Percentiles rank a stretch among this genome's conserved stretches.
phyloP scores from a whole-genome alignment of 2,329 filamentous ascomycete genomes.

The Xylariaceae sp. region DNA sequence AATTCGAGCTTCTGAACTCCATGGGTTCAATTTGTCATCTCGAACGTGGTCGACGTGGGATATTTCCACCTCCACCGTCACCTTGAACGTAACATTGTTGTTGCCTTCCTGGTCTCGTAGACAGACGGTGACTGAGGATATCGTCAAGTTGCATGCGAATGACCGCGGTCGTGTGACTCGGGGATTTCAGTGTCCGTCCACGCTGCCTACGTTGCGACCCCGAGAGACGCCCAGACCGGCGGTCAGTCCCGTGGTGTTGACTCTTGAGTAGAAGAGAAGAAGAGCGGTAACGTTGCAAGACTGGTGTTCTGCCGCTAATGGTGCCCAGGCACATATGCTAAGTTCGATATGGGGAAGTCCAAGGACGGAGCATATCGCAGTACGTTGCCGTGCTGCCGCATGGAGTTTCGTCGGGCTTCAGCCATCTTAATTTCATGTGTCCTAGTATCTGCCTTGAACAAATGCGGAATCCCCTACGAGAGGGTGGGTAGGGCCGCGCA shows the following conservation, averaged over 20 bases:
- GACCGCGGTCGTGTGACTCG: not conserved
- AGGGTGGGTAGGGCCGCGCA: not conserved
- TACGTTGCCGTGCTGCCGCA: conserved; percentile 1
- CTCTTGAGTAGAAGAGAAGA: not conserved
- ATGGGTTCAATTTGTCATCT: not conserved
- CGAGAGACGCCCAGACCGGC: not conserved
- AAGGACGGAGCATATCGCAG: not conserved
- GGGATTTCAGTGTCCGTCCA: not conserved
- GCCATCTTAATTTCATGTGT: not conserved
- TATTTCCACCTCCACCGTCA: not conserved
- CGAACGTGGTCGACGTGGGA: not conserved
- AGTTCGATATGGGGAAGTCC: conserved; percentile 3
- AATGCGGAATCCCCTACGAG: not conserved
- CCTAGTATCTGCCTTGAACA: not conserved
- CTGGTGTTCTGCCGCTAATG: not conserved
- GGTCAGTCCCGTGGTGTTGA: not conserved
- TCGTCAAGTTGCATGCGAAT: not conserved
- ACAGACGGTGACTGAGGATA: too few relatives aligned
- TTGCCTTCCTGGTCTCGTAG: too few relatives aligned
- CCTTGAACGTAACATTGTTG: not conserved
- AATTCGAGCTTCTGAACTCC: not conserved
- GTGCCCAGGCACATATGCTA: not conserved
- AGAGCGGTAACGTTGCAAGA: conserved; percentile 17
- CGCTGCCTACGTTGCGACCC: not conserved
- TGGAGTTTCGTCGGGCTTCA: conserved; percentile 12